Base-by-base conservation (phyloP, 108 stramenopile species). In the Fragilariopsis cylindrus region DNA sequence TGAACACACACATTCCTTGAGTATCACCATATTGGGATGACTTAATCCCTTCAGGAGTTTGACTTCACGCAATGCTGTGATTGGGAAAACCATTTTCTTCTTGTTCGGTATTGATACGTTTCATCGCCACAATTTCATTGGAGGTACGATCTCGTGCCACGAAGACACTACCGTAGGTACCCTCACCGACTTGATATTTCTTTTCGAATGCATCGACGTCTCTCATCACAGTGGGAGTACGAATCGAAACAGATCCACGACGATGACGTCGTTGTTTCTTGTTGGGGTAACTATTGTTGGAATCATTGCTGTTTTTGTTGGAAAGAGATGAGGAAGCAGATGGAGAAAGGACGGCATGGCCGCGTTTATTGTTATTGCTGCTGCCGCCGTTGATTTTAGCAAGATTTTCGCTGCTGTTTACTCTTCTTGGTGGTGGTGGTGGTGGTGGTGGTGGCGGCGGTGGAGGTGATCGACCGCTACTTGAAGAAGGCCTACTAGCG, bases 1-100 rank as follows among this genome's bases (percentile, higher is more conserved):
- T 39, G 95, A 96, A 16, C 93, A 94, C 5, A 96, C 97, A 81
- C 96, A 92, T 73, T 96, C 96, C 72, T 92, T 90, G 75, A 98
- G 70, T 46, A 79, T 79, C 30, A 98, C 96, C 80, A 98, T 89
- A 73, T 96, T 96, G 16, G 69, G 70, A 81, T 96, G 96, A 9
- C 83, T 75, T 75, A 98, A 75, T 16, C 88, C 91, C 81, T 95
- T 94, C 50, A 98, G 85, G 69, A 98, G 93, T 71, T 96, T 94
- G 69, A 98, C 92, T 81, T 98, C 97, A 39, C 97, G 96, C 55
- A 98, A 82, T 19, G 97, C 95, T 53, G 92, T 96, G 64, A 96
- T 92, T 7, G 97, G 97, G 97, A 60, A 96, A 96, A 9, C 96
- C 97, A 75, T 93, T 91, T 69, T 91, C 91, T 78, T 96, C 93